Conservation (phyloP, 1,139 yeast genomes). For the Yamadazyma diospyri region DNA sequence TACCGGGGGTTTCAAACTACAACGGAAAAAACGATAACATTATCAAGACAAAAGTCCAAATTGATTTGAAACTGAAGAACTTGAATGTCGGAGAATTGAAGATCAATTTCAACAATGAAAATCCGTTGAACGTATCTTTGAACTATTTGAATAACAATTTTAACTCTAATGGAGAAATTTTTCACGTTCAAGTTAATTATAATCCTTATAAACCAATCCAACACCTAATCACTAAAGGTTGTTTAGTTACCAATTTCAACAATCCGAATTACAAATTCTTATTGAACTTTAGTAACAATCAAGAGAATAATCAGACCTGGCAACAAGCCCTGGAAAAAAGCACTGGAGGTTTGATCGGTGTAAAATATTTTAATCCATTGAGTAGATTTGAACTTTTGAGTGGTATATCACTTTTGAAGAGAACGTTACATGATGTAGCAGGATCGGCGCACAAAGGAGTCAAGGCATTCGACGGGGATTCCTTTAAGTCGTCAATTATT, state of each 20-base stretch:
- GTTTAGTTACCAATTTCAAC: conserved; percentile 33
- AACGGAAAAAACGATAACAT: conserved; percentile 29
- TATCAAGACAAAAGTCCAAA: conserved; percentile 36
- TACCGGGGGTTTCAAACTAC: conserved; percentile 27
- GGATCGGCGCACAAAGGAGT: conserved; percentile 37
- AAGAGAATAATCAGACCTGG: conserved; percentile 41
- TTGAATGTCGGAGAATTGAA: conserved; percentile 36
- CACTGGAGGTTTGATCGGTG: conserved; percentile 44
- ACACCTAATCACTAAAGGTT: conserved; percentile 34
- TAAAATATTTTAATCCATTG: conserved; percentile 23
- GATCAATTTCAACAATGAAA: conserved; percentile 39
- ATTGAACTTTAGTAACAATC: conserved; percentile 31
- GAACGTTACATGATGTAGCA: conserved; percentile 40
- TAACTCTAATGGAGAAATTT: conserved; percentile 42
- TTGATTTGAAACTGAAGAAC: conserved; percentile 33
- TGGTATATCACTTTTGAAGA: conserved; percentile 42
- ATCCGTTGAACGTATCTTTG: conserved; percentile 35
- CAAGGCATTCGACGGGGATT: conserved; percentile 31
- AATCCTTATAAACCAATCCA: conserved; percentile 47
- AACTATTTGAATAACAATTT: conserved; percentile 43
- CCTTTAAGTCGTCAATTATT: conserved; percentile 34
- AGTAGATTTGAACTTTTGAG: conserved; percentile 17
- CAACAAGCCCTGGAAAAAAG: conserved; percentile 31
- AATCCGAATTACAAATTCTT: conserved; percentile 41
- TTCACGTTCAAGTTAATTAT: conserved; percentile 40